phyloP scores from a whole-genome alignment of 2,329 filamentous ascomycete species.

The Phialophora macrospora region DNA sequence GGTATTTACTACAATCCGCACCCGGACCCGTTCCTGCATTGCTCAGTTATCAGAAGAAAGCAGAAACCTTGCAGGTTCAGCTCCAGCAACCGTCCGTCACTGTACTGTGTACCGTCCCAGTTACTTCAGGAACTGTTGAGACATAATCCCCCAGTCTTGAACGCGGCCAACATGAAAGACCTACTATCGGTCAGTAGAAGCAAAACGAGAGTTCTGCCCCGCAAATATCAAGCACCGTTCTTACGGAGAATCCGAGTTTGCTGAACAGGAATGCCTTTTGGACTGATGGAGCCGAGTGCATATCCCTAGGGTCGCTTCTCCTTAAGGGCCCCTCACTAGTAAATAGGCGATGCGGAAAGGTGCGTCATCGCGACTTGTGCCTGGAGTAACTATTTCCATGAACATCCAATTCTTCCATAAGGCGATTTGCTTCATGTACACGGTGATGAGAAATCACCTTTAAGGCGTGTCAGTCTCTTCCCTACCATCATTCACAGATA shows the following conservation, averaged over 20 bases:
- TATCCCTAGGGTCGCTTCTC: constrained; percentile 1
- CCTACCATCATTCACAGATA: neutral
- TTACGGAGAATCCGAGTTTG: neutral
- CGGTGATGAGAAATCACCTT: neutral
- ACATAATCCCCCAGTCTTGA: neutral
- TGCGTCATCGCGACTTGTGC: constrained; percentile 19
- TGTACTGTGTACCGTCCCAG: no score
- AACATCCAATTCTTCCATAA: constrained; percentile 11
- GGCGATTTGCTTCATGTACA: constrained; percentile 8
- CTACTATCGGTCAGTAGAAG: neutral
- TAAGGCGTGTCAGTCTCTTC: neutral
- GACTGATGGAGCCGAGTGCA: constrained; percentile 1
- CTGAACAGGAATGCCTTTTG: neutral
- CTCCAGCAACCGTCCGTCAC: neutral
- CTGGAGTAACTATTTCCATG: constrained; percentile 9
- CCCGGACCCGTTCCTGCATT: neutral
- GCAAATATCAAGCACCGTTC: neutral
- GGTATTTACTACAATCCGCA: no score
- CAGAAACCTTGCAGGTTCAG: neutral
- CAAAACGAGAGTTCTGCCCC: neutral
- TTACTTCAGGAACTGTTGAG: neutral
- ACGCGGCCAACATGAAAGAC: neutral
- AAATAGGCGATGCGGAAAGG: constrained; percentile 1
- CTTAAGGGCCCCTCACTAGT: constrained; percentile 2
- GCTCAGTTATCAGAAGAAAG: neutral